Base-by-base conservation (phyloP, 2,329 filamentous ascomycete genomes). In the Xylaria sp. region DNA sequence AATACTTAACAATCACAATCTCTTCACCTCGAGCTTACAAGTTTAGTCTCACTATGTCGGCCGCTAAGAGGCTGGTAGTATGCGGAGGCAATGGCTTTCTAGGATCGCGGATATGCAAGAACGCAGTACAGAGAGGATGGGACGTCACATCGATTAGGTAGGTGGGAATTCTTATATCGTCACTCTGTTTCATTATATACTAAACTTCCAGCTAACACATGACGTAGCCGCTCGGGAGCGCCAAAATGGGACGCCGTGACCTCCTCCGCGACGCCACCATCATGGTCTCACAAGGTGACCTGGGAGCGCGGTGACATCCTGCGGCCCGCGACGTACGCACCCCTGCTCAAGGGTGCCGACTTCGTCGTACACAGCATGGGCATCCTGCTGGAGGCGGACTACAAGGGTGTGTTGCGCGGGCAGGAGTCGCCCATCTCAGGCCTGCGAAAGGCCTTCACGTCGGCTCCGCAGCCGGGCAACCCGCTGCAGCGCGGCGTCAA, bases 281-380 rank as follows among this genome's bases (percentile, higher is more conserved):
- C 89, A 31, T 99, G 96, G 96, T 89, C 94, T 1, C 88, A 88
- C 75, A 89, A 89, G 57, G 93, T 99, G 5, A 87, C 89, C 71
- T 98, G 96, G 96, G 91, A 93, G 74, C 90, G 90, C 72, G 95
- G 91, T 76, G 93, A 98, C 81, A 91, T 98, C 73, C 88, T 99
- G 70, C 88, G 91, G 68, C 95, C 96, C 0, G 83, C 87, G 0
- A 92, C 92, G 20, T 99, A 97, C 82, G 88, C 87, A 9, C 83
- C 90, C 0, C 88, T 95, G 57, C 88, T 99, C 70, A 87, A 89
- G 73, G 89, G 88, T 65, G 93, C 94, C 69, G 89, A 93, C 79
- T 94, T 90, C 65, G 94, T 98, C 31, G 91, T 99, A 56, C 96
- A 99, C 85, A 93, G 88, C 77, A 94, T 98, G 91, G 96, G 96